Evolutionary conservation across 108 stramenopile species (phyloP).

Genomic region (Hondaea fermentalgiana): DNA sequence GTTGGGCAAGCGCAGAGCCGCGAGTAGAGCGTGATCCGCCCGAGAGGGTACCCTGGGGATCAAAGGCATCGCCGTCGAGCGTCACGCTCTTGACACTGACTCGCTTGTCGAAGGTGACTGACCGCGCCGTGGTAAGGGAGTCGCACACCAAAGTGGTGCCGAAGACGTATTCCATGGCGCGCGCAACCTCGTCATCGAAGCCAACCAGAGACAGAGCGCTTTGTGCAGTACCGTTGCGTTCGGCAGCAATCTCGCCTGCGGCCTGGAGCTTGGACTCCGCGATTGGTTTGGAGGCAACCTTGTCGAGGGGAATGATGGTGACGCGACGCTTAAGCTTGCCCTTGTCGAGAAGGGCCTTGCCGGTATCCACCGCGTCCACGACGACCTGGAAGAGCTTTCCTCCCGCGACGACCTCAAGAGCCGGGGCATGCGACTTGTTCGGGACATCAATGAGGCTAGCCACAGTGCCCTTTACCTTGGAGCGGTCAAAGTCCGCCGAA

Average conservation of each 20-base stretch:
- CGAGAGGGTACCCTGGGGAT: constrained; percentile 91
- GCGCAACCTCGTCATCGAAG: constrained; percentile 82
- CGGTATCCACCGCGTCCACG: constrained; percentile 86
- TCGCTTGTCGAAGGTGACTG: constrained; percentile 68
- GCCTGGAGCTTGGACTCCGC: constrained; percentile 36
- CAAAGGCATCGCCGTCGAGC: constrained; percentile 88
- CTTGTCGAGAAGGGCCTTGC: constrained; percentile 81
- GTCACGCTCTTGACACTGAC: constrained; percentile 85
- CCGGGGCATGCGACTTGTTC: constrained; percentile 66
- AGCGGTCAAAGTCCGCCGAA: constrained; percentile 69
- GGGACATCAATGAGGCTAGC: constrained; percentile 76
- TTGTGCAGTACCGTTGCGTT: constrained; percentile 60
- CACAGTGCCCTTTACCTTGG: constrained; percentile 85
- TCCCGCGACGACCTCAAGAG: constrained; percentile 91
- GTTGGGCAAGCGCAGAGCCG: constrained; percentile 63
- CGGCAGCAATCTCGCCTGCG: constrained; percentile 61
- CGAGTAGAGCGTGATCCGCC: constrained; percentile 69
- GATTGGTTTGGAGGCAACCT: constrained; percentile 62
- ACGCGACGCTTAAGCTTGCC: constrained; percentile 83
- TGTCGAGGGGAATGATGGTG: constrained; percentile 93
- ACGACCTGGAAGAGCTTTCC: constrained; percentile 90
- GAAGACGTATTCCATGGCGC: constrained; percentile 89
- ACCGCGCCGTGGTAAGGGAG: constrained; percentile 70
- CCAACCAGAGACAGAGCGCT: constrained; percentile 89
- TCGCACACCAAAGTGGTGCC: constrained; percentile 85